phyloP scores from a whole-genome alignment of 768 basidiomycete species.

The Suillus plorans region DNA sequence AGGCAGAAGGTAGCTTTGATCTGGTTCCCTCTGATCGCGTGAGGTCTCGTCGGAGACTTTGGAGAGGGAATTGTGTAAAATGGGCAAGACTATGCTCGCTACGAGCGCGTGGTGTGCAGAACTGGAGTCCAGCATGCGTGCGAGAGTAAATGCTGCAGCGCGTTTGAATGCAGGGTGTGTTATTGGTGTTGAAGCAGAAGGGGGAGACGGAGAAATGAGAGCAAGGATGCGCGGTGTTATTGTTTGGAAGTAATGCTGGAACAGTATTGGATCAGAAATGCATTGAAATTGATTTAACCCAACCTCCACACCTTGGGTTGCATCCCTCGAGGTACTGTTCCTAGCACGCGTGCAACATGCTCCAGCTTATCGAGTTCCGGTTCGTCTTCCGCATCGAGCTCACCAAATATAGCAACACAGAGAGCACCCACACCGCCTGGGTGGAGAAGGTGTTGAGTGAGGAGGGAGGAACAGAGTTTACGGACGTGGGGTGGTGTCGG shows the following conservation, averaged over 20 bases:
- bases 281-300: not conserved
- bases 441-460: slow-evolving; percentile 70
- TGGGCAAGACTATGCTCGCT: slow-evolving; percentile 39
- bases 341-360: slow-evolving; percentile 63
- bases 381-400: slow-evolving; percentile 51
- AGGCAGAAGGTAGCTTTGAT: not conserved
- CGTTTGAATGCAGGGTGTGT: slow-evolving; percentile 45
- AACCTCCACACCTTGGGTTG: slow-evolving; percentile 45
- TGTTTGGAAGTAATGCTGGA: slow-evolving; percentile 59
- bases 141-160: slow-evolving; percentile 67
- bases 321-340: slow-evolving; percentile 58
- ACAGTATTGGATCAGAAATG: not conserved
- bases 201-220: slow-evolving; percentile 36
- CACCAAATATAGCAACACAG: slow-evolving; percentile 67
- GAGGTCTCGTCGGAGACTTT: slow-evolving; percentile 3
- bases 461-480: slow-evolving; percentile 58
- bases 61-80: slow-evolving; percentile 56
- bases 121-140: slow-evolving; percentile 54
- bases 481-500: slow-evolving; percentile 50
- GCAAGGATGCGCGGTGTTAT: slow-evolving; percentile 57
- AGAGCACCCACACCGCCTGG: slow-evolving; percentile 71
- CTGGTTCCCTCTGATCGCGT: not conserved
- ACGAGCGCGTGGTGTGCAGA: slow-evolving; percentile 19
- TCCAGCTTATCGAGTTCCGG: slow-evolving; percentile 70
- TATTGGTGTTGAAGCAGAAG: slow-evolving; percentile 11